Evolutionary conservation across 441 rosid genomes (phyloP), one percentile per base, ranked within the genome.

Genomic region (Gossypium aridum): DNA sequence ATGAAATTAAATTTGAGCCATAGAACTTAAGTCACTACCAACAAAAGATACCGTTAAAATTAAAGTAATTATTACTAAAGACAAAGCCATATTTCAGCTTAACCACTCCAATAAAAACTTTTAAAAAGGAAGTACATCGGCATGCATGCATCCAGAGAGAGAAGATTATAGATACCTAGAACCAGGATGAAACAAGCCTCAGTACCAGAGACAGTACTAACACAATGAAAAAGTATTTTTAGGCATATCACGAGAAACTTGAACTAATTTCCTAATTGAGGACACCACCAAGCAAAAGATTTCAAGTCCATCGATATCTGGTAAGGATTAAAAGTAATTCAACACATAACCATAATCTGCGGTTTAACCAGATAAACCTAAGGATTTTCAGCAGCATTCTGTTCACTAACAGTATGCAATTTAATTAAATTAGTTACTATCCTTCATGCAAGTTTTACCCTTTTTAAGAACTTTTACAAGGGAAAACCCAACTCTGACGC

Each of bases 401-500:
- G 45, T 65, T 39, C 54, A 65, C 51, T 39, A 64, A 20, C 70
- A 19, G 28, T 19, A 39, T 55, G 23, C 14, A 16, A 19, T 17
- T 10, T 55, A 9, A 71, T 26, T 19, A 16, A 70, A 65, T 39
- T 65, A 54, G 26, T 26, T 26, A 28, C 28, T 7, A 71, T 20
- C 59, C 14, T 39, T 17, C 54, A 71, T 16, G 45, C 53, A 49
- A 13, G 57, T 53, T 49, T 17, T 28, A 69, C 61, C 61, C 72
- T 53, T 14, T 6, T 53, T 53, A 28, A 51, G 23, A 53, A 53
- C 23, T n/a, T 69, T 39, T 20, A 4, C 17, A 71, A 19, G 20
- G 64, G 39, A 71, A 72, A 72, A 22, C 57, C 14, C 57, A 70
- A 43, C 51, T 23, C 65, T 34, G 60, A 34, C 71, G 3, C 37